Evolutionary conservation across 306 rosid genomes (phyloP), one percentile per base, ranked within the genome.

Genomic region (Oemleria cerasiformis): DNA sequence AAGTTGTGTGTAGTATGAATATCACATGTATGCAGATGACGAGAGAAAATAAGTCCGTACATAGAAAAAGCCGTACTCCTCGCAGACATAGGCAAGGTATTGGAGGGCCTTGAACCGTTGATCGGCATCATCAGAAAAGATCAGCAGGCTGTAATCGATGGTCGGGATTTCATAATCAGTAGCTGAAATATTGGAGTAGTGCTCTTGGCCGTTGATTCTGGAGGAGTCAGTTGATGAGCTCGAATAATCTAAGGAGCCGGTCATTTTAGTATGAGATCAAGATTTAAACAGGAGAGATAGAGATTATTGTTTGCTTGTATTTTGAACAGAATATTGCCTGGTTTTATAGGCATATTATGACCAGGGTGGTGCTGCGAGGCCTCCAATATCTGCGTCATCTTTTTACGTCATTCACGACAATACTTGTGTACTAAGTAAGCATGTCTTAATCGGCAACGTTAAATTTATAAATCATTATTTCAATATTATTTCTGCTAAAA

Each of bases 21-120:
- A 12, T 45, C 1, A 4, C 10, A 45, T 44, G 17, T n/a, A 23
- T 14, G 55, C 38, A 12, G 13, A 10, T n/a, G 15, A 19, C 23
- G 0, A 8, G 39, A 44, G n/a, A n/a, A n/a, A n/a, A n/a, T n/a
- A n/a, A 12, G 3, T 49, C 53, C 63, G 11, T 65, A 65, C 66
- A 43, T 65, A 42, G 57, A 74, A 74, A n/a, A 66, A 74, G 65
- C 78, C 78, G n/a, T 55, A 74, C 63, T 65, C 48, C 43, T 53
- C 47, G 66, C 78, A 74, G 1, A 39, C 78, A 53, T 11, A 40
- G 48, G 15, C 40, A 11, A 55, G 78, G 57, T 40, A 19, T 9
- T 55, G 36, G 17, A 34, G 34, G 38, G 78, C 72, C n/a, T 53
- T 19, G 58, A 39, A 41, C 13, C 57, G 66, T 55, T 74, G 23